Evolutionary conservation across 495 filamentous ascomycete species (phyloP), one percentile per base, ranked within the genome.

Genomic region (Thozetella sp.): DNA sequence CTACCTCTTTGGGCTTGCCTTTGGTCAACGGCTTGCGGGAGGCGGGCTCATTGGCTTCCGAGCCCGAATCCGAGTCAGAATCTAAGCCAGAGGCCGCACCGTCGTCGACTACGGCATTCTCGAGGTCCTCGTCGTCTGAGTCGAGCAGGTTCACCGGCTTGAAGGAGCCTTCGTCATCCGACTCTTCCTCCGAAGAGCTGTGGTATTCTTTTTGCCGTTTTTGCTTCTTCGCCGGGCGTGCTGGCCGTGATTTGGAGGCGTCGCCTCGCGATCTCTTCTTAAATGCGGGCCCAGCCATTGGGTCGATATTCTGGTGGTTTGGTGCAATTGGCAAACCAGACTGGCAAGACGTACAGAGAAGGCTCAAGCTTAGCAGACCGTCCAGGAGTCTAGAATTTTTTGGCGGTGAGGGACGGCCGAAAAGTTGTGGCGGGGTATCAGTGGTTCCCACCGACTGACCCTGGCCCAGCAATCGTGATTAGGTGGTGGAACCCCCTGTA

Each of bases 201-300:
- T 93, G 84, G 74, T 95, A 93, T 48, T 83, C 74, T 48, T 68
- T 74, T 63, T 89, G 83, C 75, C 90, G 87, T 66, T 85, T 87
- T 68, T 92, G 84, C 72, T 91, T 92, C 74, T 90, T 91, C 37
- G 76, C 74, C 2, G 88, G 86, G 22, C 81, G 76, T 30, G 75
- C 71, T 17, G 73, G 71, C 66, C 82, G 84, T 50, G 80, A 78
- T 63, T 83, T 83, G 48, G 83, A 77, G 58, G 77, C 80, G 25
- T 88, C 80, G 43, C 83, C 79, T 55, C 67, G 65, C 15, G 63
- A 54, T 19, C 69, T 67, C 63, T 73, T 75, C 43, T 68, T 70
- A 23, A 60, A 50, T 58, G 60, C 56, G 63, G 61, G 25, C 54
- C 66, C 70, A 25, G 68, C 66, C 68, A 68, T 76, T 57, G 25